phyloP scores from a whole-genome alignment of 2,329 filamentous ascomycete species.

The Aschersonia sp. region DNA sequence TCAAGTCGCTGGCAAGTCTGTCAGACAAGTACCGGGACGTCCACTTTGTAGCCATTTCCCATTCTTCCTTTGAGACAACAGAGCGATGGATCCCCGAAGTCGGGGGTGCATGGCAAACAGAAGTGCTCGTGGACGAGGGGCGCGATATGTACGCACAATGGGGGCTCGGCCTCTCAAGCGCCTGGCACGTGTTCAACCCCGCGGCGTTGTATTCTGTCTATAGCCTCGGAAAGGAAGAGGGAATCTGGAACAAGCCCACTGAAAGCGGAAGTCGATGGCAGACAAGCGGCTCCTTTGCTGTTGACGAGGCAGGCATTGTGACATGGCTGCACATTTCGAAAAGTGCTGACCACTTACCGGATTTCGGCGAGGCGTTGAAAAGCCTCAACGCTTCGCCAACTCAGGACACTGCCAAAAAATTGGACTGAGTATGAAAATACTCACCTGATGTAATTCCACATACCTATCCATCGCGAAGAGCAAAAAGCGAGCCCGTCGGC shows the following conservation, averaged over 20 bases:
- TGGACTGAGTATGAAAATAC: too few species aligned
- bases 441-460: too few species aligned
- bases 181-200: constrained; percentile 49
- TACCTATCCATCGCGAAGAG: too few species aligned
- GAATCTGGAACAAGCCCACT: constrained; percentile 50
- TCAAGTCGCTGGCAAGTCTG: constrained; percentile 35
- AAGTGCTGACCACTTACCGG: constrained; percentile 16
- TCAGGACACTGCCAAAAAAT: neutral
- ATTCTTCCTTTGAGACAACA: constrained; percentile 37
- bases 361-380: constrained; percentile 14
- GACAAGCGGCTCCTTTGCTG: constrained; percentile 47
- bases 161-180: constrained; percentile 46
- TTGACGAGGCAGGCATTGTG: constrained; percentile 16
- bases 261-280: constrained; percentile 58
- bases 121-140: constrained; percentile 44
- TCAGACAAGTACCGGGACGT: constrained; percentile 33
- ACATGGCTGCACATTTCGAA: constrained; percentile 15
- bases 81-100: constrained; percentile 41
- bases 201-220: constrained; percentile 41
- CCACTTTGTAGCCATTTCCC: constrained; percentile 47
- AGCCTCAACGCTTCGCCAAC: constrained; percentile 9
- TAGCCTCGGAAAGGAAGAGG: constrained; percentile 42
- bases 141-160: constrained; percentile 47
- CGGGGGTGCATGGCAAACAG: constrained; percentile 40
- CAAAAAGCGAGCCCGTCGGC: too few species aligned